Base-by-base conservation (phyloP, 2,329 filamentous ascomycete genomes). In the Sarocladium kiliense region DNA sequence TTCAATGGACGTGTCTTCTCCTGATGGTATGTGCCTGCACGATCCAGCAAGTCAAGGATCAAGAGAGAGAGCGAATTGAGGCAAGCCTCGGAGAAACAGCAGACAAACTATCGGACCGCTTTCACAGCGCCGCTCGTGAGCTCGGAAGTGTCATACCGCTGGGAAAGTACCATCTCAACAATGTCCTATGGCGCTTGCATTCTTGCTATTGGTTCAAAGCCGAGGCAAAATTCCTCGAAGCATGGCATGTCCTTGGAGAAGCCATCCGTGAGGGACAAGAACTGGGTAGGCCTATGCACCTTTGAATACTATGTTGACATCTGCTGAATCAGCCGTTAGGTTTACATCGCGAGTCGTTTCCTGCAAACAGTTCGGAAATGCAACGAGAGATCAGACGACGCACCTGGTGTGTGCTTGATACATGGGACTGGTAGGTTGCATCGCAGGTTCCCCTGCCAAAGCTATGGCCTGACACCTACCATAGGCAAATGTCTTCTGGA, bases 401-500 rank as follows among this genome's bases (percentile, higher is more conserved):
- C 39, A 55, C 67, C 5, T 69, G 66, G 67, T 68, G 65, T 54
- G 62, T 69, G 7, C 54, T 69, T 19, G 63, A 68, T 27, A 66
- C 65, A 0, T 69, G 66, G 66, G 67, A 69, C 55, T 69, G 66
- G 67, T 69, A 58, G 47, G 64, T 55, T 14, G n/a, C 55, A 58
- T n/a, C 59, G 18, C 11, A 14, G 2, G 16, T 25, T n/a, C 18
- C 18, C 56, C 16, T 11, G 18, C 9, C 7, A 9, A 11, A 23
- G 19, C 19, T 21, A 18, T 14, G n/a, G n/a, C 11, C 1, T 53
- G 4, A 36, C 26, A 7, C 6, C 10, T 23, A 23, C 5, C 21
- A 10, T n/a, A 69, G 67, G 67, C 66, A 68, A 62, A 67, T 69
- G 21, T 67, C 67, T 3, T 67, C 65, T 3, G 64, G 66, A n/a